Percentiles rank a stretch among this genome's conserved stretches.
These are phyloP conservation scores for Vanrija sp. DNA, from an alignment of 1,284 basidiomycete genomes.

Conservation along the genomic window DNA sequence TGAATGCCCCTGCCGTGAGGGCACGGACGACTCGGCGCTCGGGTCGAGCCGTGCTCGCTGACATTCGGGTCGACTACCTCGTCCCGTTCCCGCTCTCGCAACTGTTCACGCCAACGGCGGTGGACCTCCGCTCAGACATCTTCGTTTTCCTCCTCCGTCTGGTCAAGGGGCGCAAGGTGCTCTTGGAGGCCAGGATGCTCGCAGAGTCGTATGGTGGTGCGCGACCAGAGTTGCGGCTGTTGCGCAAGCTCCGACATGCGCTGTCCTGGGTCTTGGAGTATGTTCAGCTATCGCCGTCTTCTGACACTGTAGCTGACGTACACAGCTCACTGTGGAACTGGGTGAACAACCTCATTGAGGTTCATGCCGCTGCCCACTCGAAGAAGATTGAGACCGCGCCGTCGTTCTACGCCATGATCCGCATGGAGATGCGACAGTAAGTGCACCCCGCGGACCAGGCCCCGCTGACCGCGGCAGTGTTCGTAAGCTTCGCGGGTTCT, in stretches of 20 bases:
- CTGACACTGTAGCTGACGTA: neutral
- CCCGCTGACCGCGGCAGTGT: constrained; percentile 52
- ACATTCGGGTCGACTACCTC: constrained; percentile 66
- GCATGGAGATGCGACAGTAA: constrained; percentile 67
- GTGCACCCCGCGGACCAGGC: constrained; percentile 32
- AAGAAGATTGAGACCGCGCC: constrained; percentile 55
- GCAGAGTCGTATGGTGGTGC: constrained; percentile 52
- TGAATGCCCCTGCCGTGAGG: constrained; percentile 68
- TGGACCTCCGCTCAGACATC: constrained; percentile 63
- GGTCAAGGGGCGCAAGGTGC: constrained; percentile 62
- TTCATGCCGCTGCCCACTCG: constrained; percentile 39
- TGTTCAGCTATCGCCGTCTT: neutral
- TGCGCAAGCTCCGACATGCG: constrained; percentile 68
- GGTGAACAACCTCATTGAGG: constrained; percentile 60
- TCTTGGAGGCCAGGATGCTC: constrained; percentile 46
- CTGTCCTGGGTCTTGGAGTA: constrained; percentile 80
- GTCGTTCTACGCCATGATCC: constrained; percentile 72
- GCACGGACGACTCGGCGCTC: constrained; percentile 58
- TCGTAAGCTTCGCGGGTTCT: constrained; percentile 59
- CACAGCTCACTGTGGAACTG: constrained; percentile 66
- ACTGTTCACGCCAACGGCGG: constrained; percentile 61
- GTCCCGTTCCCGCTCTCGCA: constrained; percentile 75
- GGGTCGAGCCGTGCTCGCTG: constrained; percentile 55
- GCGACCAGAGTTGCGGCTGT: constrained; percentile 56
- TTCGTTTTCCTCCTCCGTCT: constrained; percentile 75